Percentiles rank a stretch among this genome's conserved stretches.
phyloP scores from a whole-genome alignment of 257 asterid species.

The Buddleja alternifolia region DNA sequence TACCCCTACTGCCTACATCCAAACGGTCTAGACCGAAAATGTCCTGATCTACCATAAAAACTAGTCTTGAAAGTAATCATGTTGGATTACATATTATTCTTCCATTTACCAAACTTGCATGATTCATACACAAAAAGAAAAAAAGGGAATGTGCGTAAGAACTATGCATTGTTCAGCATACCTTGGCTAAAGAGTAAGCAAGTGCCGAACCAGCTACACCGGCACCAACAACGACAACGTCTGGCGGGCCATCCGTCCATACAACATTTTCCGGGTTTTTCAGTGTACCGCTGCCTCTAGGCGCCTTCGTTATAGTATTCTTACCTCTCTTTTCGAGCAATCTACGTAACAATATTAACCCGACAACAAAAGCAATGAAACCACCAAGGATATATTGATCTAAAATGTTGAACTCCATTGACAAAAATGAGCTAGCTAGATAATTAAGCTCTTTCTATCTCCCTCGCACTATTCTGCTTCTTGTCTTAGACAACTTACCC shows the following conservation, averaged over 20 bases:
- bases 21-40: no score
- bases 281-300: background rate
- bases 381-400: conserved; percentile 42
- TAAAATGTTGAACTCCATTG: conserved; percentile 31
- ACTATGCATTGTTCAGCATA: background rate
- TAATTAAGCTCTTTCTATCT: background rate
- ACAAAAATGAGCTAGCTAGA: conserved; percentile 4
- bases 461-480: background rate
- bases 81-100: no score
- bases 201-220: conserved; percentile 65
- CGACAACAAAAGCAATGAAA: conserved; percentile 35
- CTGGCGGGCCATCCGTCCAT: conserved; percentile 41
- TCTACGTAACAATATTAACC: conserved; percentile 30
- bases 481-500: background rate
- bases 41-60: no score
- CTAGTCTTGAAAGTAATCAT: no score
- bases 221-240: conserved; percentile 55
- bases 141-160: no score
- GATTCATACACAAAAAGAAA: no score
- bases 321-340: conserved; percentile 15
- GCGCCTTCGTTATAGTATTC: background rate
- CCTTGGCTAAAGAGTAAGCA: conserved; percentile 64
- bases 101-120: no score
- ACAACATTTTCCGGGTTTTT: conserved; percentile 16
- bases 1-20: no score